Conservation (phyloP, 495 filamentous ascomycete species). For the Bombardia bombarda region DNA sequence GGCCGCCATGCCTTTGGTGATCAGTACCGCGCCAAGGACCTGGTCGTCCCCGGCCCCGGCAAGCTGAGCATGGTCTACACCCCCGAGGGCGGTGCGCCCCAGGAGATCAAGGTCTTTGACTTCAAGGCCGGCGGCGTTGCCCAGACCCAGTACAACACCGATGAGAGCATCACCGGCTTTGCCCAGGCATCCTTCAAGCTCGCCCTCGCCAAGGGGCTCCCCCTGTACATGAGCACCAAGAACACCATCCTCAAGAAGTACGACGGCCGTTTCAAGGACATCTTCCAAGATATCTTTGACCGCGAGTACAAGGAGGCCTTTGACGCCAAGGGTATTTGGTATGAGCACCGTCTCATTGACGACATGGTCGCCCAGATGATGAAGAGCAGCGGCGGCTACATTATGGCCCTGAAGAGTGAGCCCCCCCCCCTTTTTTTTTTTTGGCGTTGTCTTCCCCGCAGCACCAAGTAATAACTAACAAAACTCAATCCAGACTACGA, state of each 20-base stretch:
- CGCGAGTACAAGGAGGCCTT: constrained; percentile 78
- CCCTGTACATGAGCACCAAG: constrained; percentile 98
- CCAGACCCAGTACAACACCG: constrained; percentile 95
- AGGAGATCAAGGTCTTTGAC: constrained; percentile 82
- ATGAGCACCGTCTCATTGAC: constrained; percentile 97
- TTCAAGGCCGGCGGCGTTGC: constrained; percentile 79
- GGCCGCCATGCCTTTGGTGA: constrained; percentile 97
- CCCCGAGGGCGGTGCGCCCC: constrained; percentile 69
- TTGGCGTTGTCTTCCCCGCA: too few relatives aligned
- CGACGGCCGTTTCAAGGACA: constrained; percentile 96
- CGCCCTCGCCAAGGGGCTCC: constrained; percentile 74
- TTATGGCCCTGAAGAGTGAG: constrained; percentile 97
- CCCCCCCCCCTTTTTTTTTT: constrained; percentile 7
- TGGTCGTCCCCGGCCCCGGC: constrained; percentile 69
- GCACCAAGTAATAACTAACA: too few relatives aligned
- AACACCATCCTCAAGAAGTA: constrained; percentile 99
- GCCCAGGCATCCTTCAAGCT: constrained; percentile 95
- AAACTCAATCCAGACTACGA: constrained; percentile 97
- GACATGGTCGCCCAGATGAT: constrained; percentile 99
- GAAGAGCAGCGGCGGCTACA: constrained; percentile 88
- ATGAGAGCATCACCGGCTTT: constrained; percentile 88
- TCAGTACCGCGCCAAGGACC: constrained; percentile 94
- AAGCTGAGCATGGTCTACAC: constrained; percentile 93
- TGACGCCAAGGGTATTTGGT: constrained; percentile 90
- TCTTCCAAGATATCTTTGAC: constrained; percentile 97